Base-by-base conservation (phyloP, 2,329 filamentous ascomycete species). In the Neonectria neomacrospora region DNA sequence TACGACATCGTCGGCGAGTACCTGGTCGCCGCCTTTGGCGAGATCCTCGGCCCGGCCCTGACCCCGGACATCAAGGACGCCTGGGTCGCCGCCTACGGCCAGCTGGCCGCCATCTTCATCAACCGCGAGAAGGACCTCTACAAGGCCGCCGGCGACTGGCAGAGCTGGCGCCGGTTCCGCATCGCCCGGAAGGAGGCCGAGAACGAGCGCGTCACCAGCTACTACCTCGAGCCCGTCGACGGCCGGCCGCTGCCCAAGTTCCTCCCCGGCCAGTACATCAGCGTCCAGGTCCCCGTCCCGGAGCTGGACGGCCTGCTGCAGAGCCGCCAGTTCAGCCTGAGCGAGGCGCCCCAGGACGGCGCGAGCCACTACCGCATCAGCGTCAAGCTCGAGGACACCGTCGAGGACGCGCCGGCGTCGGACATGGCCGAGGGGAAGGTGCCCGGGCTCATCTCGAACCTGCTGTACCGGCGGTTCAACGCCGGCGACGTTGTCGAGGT, bases 251-350 rank as follows among this genome's bases (percentile, higher is more conserved):
- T 94, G 12, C 90, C 90, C 0, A 50, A 67, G 0, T 94, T 86
- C 80, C 80, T 84, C 44, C 90, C 91, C 0, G 92, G 92, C 37
- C 91, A 94, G 77, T 94, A 93, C 73, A 84, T 93, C 73, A 90
- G 87, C 44, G 77, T 94, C 55, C 86, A 86, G 67, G 76, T 91
- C 1, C 80, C 84, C 48, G 83, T 93, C 1, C 86, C 89, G 0
- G 80, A 83, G 51, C 82, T 91, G 22, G 71, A 69, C 16, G 85
- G 86, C n/a, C 83, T 90, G 68, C 79, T 83, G 61, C 92, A 95
- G 77, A 87, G 88, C 61, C 81, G 92, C 58, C 92, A 95, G 80
- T 95, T 93, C 80, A 91, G 88, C 50, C 81, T 95, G 59, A 91
- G 87, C 72, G 88, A 91, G 70, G 82, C 79, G 2, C 81, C 83